A percentile compares a stretch with the other conserved stretches of the same genome.
phyloP scores from a whole-genome alignment of 2,329 filamentous ascomycete genomes.

The Colletotrichum chlorophyti region DNA sequence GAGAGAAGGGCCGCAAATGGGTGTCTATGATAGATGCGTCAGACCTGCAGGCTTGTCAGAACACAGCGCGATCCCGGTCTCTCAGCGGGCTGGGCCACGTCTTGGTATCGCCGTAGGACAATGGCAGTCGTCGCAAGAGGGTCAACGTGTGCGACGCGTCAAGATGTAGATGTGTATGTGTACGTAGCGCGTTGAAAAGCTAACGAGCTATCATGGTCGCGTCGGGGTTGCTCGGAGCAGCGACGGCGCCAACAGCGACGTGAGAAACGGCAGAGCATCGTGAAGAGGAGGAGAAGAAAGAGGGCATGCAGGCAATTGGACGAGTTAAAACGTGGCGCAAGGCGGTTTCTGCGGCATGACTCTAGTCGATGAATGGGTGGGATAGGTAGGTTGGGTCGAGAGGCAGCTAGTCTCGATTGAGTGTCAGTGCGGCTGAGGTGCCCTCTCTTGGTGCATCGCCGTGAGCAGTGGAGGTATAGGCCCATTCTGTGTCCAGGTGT shows the following conservation, averaged over 20 bases:
- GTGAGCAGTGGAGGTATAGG: not conserved
- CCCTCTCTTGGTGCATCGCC: too few species aligned
- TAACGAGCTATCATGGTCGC: not conserved
- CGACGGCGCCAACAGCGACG: not conserved
- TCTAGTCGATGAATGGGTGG: constrained; percentile 4
- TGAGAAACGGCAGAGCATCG: not conserved
- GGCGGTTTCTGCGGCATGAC: constrained; percentile 23
- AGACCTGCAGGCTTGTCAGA: too few species aligned
- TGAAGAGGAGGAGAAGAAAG: not conserved
- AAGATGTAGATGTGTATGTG: not conserved
- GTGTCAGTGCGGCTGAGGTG: constrained; percentile 24
- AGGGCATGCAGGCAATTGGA: too few species aligned
- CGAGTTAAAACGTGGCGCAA: constrained; percentile 20
- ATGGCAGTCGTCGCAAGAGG: not conserved
- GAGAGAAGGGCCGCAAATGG: too few species aligned
- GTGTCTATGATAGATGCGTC: too few species aligned
- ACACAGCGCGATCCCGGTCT: too few species aligned
- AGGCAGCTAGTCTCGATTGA: constrained; percentile 18
- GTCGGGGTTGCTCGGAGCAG: not conserved
- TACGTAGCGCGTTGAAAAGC: not conserved
- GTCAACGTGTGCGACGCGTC: not conserved
- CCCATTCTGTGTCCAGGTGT: too few species aligned
- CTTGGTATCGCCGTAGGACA: too few species aligned
- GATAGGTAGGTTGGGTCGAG: not conserved
- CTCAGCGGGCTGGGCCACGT: too few species aligned